These are phyloP conservation scores for Scytalidium lignicola DNA, from an alignment of 2,329 filamentous ascomycete genomes.

Conservation along the genomic window DNA sequence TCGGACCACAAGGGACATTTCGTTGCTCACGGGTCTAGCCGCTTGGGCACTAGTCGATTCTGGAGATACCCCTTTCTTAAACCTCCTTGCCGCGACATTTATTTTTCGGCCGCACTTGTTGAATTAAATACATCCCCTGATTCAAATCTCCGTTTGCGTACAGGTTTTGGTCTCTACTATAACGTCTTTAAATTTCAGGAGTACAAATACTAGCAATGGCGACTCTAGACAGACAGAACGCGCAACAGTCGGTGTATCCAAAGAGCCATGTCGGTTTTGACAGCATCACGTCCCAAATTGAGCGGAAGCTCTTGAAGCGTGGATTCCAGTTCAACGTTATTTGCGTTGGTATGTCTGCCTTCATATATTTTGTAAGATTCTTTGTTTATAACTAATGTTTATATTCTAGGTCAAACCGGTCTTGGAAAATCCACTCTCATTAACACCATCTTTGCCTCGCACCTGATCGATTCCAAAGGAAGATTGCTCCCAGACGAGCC, in stretches of 20 bases:
- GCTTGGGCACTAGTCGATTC: not conserved
- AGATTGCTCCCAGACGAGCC: conserved; percentile 88
- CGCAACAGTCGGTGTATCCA: conserved; percentile 57
- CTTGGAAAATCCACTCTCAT: conserved; percentile 98
- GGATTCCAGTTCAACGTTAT: conserved; percentile 99
- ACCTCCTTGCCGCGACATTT: not conserved
- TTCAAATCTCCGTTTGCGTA: not conserved
- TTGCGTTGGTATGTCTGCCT: conserved; percentile 80
- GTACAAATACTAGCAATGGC: conserved; percentile 21
- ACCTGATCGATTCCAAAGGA: conserved; percentile 98
- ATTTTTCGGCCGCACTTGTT: not conserved
- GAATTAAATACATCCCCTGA: not conserved
- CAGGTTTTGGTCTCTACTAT: not conserved
- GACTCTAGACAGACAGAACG: conserved; percentile 24
- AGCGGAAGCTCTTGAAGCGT: conserved; percentile 98
- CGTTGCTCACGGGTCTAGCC: not conserved
- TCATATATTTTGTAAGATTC: not conserved
- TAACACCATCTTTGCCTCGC: conserved; percentile 99
- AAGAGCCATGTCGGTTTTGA: conserved; percentile 99
- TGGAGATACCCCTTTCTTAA: not conserved
- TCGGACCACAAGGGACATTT: not conserved
- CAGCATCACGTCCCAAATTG: conserved; percentile 98
- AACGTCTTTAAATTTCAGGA: not conserved
- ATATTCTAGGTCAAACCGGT: conserved; percentile 79
- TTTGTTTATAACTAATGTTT: conserved; percentile 14